Conservation (phyloP, 129 eudicot genomes). For the Tagetes erecta region DNA sequence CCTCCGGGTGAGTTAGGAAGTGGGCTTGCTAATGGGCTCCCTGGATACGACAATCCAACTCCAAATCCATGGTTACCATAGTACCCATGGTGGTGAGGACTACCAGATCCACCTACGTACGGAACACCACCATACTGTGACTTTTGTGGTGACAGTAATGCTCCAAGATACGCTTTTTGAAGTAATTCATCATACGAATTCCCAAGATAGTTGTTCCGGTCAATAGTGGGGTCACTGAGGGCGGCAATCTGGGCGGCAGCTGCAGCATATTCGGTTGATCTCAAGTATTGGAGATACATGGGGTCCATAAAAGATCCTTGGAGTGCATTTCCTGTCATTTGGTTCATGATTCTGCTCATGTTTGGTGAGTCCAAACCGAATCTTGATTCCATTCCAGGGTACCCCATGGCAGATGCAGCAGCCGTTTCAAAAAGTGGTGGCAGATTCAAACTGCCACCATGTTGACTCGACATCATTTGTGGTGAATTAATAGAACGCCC, state of each 20-base stretch:
- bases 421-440: constrained; percentile 92
- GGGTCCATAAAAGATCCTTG: constrained; percentile 72
- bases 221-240: constrained; percentile 62
- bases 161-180: constrained; percentile 85
- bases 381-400: constrained; percentile 80
- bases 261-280: constrained; percentile 78
- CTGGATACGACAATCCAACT: constrained; percentile 79
- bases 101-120: constrained; percentile 41
- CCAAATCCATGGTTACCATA: constrained; percentile 83
- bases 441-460: constrained; percentile 54
- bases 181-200: constrained; percentile 64
- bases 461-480: constrained; percentile 65
- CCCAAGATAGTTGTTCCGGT: constrained; percentile 47
- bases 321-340: constrained; percentile 49
- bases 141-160: constrained; percentile 69
- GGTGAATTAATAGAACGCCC: constrained; percentile 65
- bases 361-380: constrained; percentile 57
- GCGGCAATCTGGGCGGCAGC: constrained; percentile 61
- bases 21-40: constrained; percentile 85
- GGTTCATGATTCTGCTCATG: constrained; percentile 57
- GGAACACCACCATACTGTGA: constrained; percentile 61
- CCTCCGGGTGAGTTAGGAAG: constrained; percentile 74
- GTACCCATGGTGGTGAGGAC: constrained; percentile 76
- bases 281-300: constrained; percentile 67
- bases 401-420: constrained; percentile 80